Base-by-base conservation (phyloP, 2,329 filamentous ascomycete species). In the Colletotrichum sp. region DNA sequence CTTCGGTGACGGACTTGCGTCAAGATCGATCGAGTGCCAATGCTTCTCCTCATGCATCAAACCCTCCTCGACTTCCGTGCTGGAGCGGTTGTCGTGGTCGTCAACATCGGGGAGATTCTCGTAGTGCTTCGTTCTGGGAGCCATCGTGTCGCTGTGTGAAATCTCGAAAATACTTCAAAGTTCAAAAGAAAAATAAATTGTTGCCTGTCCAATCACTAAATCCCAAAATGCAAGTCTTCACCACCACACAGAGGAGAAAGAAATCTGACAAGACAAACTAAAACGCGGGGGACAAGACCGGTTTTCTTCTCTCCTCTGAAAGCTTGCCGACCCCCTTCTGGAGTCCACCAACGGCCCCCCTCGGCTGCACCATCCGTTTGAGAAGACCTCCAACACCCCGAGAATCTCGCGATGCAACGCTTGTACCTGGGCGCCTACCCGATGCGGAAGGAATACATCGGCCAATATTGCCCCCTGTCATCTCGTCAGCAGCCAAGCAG, bases 41-140 rank as follows among this genome's bases (percentile, higher is more conserved):
- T 73, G 69, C 63, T 77, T 77, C 43, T 71, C 74, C 10, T 74
- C 69, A 7, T 59, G 69, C 60, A 76, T 61, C 43, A 76, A 26
- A 4, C 68, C 68, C 16, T 73, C 70, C 14, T 76, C 76, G 13
- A 76, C 70, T 10, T 77, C 76, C 14, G 76, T 76, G 28, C 60
- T 59, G 12, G 76, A 76, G 28, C 75, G 69, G 8, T 14, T 18
- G 52, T 76, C 61, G 16, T 71, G 57, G 13, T 60, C 64, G 57
- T 77, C 76, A 3, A 43, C 26, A 48, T 36, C 48, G 9, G 69
- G 48, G 2, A 75, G 36, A 2, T 32, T 73, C 7, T 61, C 48
- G 43, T 75, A 75, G 10, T 30, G 69, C 3, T 32, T 34, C 7
- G 32, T 28, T 13, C 72, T 60, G 9, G 69, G 36, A 9, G 64